Percentiles rank a stretch among this genome's conserved stretches.
These are phyloP conservation scores for Quercus rubra DNA, from an alignment of 306 rosid genomes.

Conservation along the genomic window DNA sequence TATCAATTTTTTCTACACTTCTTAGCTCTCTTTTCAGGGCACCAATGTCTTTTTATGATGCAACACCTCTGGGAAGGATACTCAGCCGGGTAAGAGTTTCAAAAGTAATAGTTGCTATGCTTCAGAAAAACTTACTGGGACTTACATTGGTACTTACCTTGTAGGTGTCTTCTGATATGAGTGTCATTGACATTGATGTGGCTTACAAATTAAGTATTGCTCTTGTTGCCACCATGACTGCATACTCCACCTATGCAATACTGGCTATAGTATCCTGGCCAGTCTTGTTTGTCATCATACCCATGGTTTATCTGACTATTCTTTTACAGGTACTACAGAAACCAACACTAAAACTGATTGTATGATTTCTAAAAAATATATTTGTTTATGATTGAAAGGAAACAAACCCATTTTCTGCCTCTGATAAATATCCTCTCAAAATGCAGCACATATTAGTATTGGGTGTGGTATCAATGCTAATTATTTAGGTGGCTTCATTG, in stretches of 20 bases:
- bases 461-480: not conserved
- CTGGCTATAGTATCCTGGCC: constrained; percentile 54
- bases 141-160: not conserved
- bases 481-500: not conserved
- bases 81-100: constrained; percentile 48
- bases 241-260: constrained; percentile 33
- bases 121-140: not conserved
- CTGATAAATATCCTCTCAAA: not conserved
- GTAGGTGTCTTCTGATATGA: constrained; percentile 55
- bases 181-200: constrained; percentile 50
- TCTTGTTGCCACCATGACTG: constrained; percentile 21
- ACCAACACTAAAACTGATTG: not conserved
- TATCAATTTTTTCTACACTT: constrained; percentile 31
- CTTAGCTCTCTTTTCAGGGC: constrained; percentile 58
- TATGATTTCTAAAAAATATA: not conserved
- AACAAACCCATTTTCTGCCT: not conserved
- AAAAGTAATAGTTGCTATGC: not conserved
- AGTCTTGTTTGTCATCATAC: constrained; percentile 42
- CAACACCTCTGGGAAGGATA: constrained; percentile 68
- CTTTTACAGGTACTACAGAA: constrained; percentile 42
- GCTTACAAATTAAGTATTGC: constrained; percentile 28
- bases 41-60: constrained; percentile 58
- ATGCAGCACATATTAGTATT: not conserved
- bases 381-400: not conserved
- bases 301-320: constrained; percentile 38